Percentiles rank a stretch among this genome's conserved stretches.
Evolutionary conservation across 2,329 filamentous ascomycete genomes (phyloP).

Genomic region (Cladophialophora chaetospira): DNA sequence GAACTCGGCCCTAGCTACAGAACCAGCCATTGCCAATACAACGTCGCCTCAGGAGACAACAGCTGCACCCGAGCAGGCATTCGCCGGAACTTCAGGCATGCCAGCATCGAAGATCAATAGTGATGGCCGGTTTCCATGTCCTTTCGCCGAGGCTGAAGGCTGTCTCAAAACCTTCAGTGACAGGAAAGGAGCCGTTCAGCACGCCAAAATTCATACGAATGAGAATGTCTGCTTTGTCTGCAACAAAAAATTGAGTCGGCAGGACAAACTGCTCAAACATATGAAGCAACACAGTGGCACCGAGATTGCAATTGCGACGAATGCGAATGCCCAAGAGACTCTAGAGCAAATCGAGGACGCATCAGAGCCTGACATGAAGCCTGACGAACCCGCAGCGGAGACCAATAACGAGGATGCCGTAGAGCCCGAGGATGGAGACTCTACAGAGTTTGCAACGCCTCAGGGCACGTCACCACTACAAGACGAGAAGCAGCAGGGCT

Average conservation of each 20-base stretch:
- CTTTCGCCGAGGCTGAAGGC: slow-evolving; percentile 15
- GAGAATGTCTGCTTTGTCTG: slow-evolving; percentile 26
- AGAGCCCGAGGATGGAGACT: slow-evolving; percentile 3
- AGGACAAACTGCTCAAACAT: slow-evolving; percentile 22
- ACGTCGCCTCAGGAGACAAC: no score
- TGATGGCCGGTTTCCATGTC: slow-evolving; percentile 25
- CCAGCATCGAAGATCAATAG: background rate
- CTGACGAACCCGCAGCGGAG: background rate
- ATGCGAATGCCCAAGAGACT: background rate
- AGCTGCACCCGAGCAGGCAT: no score
- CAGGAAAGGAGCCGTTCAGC: slow-evolving; percentile 18
- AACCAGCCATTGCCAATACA: no score
- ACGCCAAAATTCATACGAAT: slow-evolving; percentile 20
- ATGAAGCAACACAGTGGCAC: slow-evolving; percentile 17
- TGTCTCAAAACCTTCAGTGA: slow-evolving; percentile 26
- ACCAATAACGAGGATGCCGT: background rate
- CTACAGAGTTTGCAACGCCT: slow-evolving; percentile 7
- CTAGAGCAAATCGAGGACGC: background rate
- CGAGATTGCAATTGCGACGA: slow-evolving; percentile 11
- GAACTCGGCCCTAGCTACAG: no score
- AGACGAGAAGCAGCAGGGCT: background rate
- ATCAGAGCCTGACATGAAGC: background rate
- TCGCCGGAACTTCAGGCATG: no score
- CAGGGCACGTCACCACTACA: background rate
- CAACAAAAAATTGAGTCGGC: slow-evolving; percentile 17